A percentile compares a stretch with the other conserved stretches of the same genome.
phyloP scores from a whole-genome alignment of 1,284 basidiomycete genomes.

The Pseudozyma sp. region DNA sequence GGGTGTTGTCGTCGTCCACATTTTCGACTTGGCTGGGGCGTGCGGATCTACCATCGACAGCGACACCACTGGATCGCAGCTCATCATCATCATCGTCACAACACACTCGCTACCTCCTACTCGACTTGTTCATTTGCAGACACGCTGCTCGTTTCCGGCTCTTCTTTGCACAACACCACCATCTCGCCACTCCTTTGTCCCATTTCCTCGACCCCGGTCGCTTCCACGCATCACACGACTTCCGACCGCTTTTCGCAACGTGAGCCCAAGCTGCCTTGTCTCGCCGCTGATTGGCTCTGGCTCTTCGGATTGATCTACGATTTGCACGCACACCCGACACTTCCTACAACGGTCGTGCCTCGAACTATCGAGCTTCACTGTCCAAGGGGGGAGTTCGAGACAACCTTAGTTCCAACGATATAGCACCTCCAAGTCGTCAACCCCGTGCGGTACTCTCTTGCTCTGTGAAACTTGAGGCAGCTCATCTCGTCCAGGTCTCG shows the following conservation, averaged over 20 bases:
- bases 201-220: not conserved
- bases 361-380: no score
- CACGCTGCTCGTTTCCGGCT: not conserved
- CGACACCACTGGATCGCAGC: not conserved
- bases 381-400: no score
- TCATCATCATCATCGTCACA: slow-evolving; percentile 1
- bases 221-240: not conserved
- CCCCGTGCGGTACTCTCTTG: no score
- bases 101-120: not conserved
- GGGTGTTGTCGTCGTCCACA: slow-evolving; percentile 4
- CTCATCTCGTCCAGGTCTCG: not conserved
- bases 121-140: not conserved
- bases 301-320: no score
- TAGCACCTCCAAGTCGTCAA: no score
- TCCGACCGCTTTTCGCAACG: no score
- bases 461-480: no score
- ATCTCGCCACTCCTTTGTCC: not conserved
- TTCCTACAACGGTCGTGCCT: no score
- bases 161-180: not conserved
- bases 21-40: not conserved
- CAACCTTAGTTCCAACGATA: no score
- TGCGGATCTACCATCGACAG: slow-evolving; percentile 4
- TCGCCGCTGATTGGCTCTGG: no score
- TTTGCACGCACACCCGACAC: no score
- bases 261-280: no score